Evolutionary conservation across 106 monocot genomes (phyloP).

Genomic region (Dioscorea zingiberensis): DNA sequence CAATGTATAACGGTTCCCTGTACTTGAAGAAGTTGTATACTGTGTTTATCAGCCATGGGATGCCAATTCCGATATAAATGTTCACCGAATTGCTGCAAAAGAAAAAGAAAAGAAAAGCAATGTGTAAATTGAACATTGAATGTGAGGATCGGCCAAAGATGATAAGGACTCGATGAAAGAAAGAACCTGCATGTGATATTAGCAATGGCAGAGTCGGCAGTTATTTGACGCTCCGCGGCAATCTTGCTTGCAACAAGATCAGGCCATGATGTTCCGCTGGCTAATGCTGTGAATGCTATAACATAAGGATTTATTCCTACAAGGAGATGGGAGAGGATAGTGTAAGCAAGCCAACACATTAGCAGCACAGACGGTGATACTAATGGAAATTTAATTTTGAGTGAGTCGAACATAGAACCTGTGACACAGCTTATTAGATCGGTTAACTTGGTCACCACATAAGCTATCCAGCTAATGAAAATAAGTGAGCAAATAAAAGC

Average conservation of each 20-base stretch:
- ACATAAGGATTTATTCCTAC: constrained; percentile 72
- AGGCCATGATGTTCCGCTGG: constrained; percentile 83
- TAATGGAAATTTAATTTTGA: not conserved
- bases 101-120: not conserved
- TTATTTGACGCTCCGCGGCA: constrained; percentile 78
- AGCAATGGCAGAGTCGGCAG: constrained; percentile 81
- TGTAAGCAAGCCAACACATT: not conserved
- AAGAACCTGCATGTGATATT: constrained; percentile 87
- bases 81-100: constrained; percentile 76
- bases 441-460: constrained; percentile 67
- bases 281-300: constrained; percentile 82
- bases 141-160: not conserved
- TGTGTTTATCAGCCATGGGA: constrained; percentile 78
- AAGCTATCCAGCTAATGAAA: constrained; percentile 78
- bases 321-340: not conserved
- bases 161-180: not conserved
- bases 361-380: not conserved
- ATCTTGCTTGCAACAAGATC: constrained; percentile 92
- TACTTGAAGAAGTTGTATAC: constrained; percentile 53
- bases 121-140: too few species aligned
- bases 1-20: constrained; percentile 45
- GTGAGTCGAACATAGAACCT: constrained; percentile 31
- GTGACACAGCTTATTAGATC: constrained; percentile 80
- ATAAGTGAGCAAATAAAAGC: constrained; percentile 59
- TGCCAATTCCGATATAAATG: constrained; percentile 75